Evolutionary conservation across 441 rosid species (phyloP), one percentile per base, ranked within the genome.

Genomic region (Bocquillonia castaneifolia): DNA sequence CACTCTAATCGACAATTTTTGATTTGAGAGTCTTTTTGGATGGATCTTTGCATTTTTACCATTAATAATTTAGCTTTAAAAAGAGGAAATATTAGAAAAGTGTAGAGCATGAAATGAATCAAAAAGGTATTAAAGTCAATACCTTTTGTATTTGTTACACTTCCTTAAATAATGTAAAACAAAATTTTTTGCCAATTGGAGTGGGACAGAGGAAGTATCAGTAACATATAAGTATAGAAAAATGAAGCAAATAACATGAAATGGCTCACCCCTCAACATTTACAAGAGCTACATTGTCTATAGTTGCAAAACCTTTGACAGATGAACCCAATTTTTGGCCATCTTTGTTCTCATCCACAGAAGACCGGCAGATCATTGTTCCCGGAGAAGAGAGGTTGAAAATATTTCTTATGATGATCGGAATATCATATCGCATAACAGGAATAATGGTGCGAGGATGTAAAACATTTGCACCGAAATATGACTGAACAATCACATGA

Each of bases 361-460:
- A 48, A 71, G 84, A 72, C 50, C 69, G 83, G 55, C 99, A 93
- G 55, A 93, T 91, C 79, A 76, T 84, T 76, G 99, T 93, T 74
- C 99, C 99, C 34, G 97, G 88, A 55, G 89, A 88, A 64, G 97
- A 83, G 56, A 82, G 87, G 75, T 93, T 93, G 80, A 93, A 93
- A 54, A 91, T 84, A 73, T 91, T 91, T 76, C 99, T 85, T 88
- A 93, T 93, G 44, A 87, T 84, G 76, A 91, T 93, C 47, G 99
- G 99, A 78, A 93, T 91, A 75, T 88, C 83, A 81, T 91, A 85
- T 40, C 81, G 81, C 97, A 89, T 91, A 71, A 93, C 97, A 60
- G 99, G 99, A 72, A 93, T 83, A 73, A 93, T 93, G 72, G 97
- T 93, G 18, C 99, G 93, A n/a, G 99, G 99, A 81, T 93, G 99